A percentile compares a stretch with the other conserved stretches of the same genome.
These are phyloP conservation scores for Solanum habrochaites DNA, from an alignment of 257 asterid species.

Conservation along the genomic window DNA sequence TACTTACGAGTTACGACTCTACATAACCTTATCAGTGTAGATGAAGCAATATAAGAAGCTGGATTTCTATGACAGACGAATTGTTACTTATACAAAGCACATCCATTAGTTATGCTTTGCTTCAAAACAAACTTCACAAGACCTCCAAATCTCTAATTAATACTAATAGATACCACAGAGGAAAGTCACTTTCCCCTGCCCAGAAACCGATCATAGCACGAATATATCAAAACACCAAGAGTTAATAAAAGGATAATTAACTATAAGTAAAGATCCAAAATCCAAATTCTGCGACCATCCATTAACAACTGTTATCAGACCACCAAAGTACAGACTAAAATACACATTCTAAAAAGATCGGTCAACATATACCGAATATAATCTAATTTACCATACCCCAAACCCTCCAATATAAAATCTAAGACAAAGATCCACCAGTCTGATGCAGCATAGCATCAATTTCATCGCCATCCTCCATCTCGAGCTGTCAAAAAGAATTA, in stretches of 20 bases:
- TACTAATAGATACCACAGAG: background rate
- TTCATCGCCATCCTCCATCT: conserved; percentile 34
- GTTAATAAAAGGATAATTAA: background rate
- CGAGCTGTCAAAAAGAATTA: background rate
- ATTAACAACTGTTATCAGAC: background rate
- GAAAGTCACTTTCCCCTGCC: background rate
- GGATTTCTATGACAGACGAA: background rate
- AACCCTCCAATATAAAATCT: background rate
- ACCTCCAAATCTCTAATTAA: background rate
- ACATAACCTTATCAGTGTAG: background rate
- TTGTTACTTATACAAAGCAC: background rate
- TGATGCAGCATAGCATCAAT: conserved; percentile 31
- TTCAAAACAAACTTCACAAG: background rate
- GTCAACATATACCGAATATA: background rate
- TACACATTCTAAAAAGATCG: background rate
- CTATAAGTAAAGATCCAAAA: background rate
- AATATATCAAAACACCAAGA: background rate
- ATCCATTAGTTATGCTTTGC: background rate
- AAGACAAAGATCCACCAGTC: conserved; percentile 2
- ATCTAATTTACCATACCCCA: background rate
- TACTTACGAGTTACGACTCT: background rate
- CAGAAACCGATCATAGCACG: background rate
- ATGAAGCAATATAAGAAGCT: background rate
- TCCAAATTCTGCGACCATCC: background rate
- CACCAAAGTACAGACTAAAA: background rate